These are phyloP conservation scores for Neoconidiobolus thromboides DNA, from an alignment of 371 early-diverging fungal species.

Conservation along the genomic window DNA sequence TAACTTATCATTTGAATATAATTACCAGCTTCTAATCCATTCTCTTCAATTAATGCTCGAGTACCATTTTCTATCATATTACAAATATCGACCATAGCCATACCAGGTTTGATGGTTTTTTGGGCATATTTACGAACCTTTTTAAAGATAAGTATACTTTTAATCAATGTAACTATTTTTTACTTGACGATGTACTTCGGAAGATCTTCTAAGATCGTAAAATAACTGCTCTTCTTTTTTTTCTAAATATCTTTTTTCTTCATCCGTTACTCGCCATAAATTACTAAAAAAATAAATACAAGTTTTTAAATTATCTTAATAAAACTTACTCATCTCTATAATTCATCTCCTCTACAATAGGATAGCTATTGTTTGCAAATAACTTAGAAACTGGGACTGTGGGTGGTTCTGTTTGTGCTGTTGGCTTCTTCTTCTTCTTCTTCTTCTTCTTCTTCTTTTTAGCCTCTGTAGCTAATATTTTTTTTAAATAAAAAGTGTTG, in stretches of 20 bases:
- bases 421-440: conserved; percentile 6
- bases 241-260: conserved; percentile 57
- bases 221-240: conserved; percentile 35
- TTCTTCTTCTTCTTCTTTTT: conserved; percentile 12
- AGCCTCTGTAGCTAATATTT: background rate
- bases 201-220: conserved; percentile 71
- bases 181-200: conserved; percentile 81
- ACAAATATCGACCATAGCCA: conserved; percentile 83
- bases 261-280: conserved; percentile 54
- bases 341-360: conserved; percentile 48
- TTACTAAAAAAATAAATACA: conserved; percentile 22
- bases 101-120: conserved; percentile 84
- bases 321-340: conserved; percentile 49
- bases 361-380: conserved; percentile 41
- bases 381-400: conserved; percentile 60
- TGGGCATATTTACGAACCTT: conserved; percentile 66
- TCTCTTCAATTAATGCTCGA: conserved; percentile 73
- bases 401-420: conserved; percentile 46
- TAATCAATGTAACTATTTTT: background rate
- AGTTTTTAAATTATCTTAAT: background rate
- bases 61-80: conserved; percentile 93
- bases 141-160: background rate
- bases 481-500: background rate
- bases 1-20: background rate
- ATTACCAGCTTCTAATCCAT: conserved; percentile 62